Evolutionary conservation across 83 land plant species (phyloP).

Genomic region (Picea abies): DNA sequence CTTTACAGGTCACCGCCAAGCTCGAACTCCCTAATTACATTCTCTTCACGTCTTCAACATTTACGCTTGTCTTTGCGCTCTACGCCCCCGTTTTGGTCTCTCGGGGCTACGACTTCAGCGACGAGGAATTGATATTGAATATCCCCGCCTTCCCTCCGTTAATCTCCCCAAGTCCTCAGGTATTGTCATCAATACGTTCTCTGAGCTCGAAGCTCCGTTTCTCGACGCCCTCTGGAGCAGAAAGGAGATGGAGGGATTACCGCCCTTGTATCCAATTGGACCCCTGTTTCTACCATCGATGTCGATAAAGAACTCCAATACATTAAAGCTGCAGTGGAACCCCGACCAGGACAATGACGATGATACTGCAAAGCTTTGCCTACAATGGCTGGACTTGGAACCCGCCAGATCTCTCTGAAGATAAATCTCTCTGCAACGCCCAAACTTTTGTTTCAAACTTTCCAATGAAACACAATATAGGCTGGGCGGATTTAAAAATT

Average conservation of each 20-base stretch:
- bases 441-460: no score
- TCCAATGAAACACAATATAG: no score
- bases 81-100: neutral
- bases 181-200: no score
- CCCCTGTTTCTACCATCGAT: constrained; percentile 2
- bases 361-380: constrained; percentile 18
- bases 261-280: neutral
- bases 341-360: neutral
- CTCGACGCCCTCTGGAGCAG: neutral
- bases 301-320: no score
- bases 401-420: constrained; percentile 5
- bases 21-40: neutral
- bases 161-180: no score
- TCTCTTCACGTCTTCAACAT: neutral
- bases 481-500: no score
- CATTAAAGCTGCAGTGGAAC: no score
- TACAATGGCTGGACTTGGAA: constrained; percentile 50
- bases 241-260: neutral
- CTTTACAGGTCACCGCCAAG: no score
- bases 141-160: neutral
- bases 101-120: no score
- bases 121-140: no score
- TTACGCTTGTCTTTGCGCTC: neutral
- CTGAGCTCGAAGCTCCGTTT: no score
- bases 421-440: no score